A percentile compares a stretch with the other conserved stretches of the same genome.
Conservation (phyloP, 1,139 yeast genomes). For the Geotrichum cucujoidarum region DNA sequence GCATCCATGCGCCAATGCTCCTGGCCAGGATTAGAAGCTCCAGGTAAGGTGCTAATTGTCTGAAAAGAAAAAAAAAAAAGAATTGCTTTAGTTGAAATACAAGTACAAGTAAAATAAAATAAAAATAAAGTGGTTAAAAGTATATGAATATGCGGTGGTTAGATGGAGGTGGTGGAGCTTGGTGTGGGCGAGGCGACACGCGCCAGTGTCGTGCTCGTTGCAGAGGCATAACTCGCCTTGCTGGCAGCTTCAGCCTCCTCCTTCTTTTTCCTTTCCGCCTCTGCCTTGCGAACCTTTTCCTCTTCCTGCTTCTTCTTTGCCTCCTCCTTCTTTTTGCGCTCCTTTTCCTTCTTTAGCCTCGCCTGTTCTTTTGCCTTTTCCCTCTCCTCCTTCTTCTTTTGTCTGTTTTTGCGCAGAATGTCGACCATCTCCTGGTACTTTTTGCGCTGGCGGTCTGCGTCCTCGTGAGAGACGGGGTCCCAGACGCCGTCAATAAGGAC, state of each 20-base stretch:
- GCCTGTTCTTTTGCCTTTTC: background rate
- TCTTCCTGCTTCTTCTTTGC: background rate
- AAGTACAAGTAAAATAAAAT: no score
- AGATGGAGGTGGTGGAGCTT: no score
- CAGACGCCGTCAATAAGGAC: constrained; percentile 11
- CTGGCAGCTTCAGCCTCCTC: background rate
- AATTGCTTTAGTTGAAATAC: no score
- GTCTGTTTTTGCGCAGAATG: background rate
- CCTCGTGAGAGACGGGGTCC: constrained; percentile 9
- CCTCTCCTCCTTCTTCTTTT: background rate
- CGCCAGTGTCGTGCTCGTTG: no score
- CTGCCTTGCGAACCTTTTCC: constrained; percentile 4
- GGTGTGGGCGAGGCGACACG: no score
- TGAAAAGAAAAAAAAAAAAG: no score
- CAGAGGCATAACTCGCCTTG: background rate
- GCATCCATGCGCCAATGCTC: no score
- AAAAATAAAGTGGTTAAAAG: no score
- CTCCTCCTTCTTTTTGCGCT: background rate
- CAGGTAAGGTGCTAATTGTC: no score
- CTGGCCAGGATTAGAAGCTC: no score
- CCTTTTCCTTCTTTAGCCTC: background rate
- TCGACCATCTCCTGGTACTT: constrained; percentile 5
- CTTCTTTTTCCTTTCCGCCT: constrained; percentile 9
- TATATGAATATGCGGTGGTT: no score
- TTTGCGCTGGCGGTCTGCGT: constrained; percentile 5